Conservation (phyloP, 1,284 basidiomycete genomes). For the Farysia itapuensis region DNA sequence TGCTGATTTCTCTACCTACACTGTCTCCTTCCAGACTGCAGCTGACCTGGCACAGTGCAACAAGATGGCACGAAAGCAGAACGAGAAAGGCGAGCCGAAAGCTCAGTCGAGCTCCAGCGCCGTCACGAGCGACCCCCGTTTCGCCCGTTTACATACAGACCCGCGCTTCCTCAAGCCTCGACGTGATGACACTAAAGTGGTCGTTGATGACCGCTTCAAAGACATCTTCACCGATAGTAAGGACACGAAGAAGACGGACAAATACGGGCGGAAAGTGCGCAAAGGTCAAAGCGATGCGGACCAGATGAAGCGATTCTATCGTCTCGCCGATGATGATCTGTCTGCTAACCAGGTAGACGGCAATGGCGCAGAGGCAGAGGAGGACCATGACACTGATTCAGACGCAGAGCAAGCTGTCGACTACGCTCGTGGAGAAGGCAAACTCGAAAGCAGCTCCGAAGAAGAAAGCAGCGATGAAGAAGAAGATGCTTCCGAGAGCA, state of each 20-base stretch:
- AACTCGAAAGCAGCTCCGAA: slow-evolving; percentile 48
- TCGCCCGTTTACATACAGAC: slow-evolving; percentile 83
- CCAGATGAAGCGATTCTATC: slow-evolving; percentile 48
- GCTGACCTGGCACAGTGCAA: too few relatives aligned
- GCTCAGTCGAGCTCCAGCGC: too few relatives aligned
- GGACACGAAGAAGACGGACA: slow-evolving; percentile 71
- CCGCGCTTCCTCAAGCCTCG: slow-evolving; percentile 86
- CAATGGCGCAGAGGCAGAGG: slow-evolving; percentile 20
- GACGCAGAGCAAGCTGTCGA: slow-evolving; percentile 64
- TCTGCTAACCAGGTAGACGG: slow-evolving; percentile 56
- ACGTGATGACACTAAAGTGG: slow-evolving; percentile 77
- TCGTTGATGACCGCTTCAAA: slow-evolving; percentile 93
- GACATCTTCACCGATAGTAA: slow-evolving; percentile 44
- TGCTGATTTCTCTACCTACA: too few relatives aligned
- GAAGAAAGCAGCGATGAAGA: slow-evolving; percentile 35
- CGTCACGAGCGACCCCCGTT: slow-evolving; percentile 64
- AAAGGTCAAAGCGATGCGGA: slow-evolving; percentile 35
- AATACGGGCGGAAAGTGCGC: slow-evolving; percentile 78
- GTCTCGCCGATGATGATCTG: slow-evolving; percentile 60
- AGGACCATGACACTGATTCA: slow-evolving; percentile 10
- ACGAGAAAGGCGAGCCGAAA: too few relatives aligned
- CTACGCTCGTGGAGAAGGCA: slow-evolving; percentile 76
- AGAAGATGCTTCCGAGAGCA: slow-evolving; percentile 63
- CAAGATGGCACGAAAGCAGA: too few relatives aligned
- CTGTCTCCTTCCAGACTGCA: too few relatives aligned